Base-by-base conservation (phyloP, 805 yeast genomes). In the Metschnikowia drakensbergensis region DNA sequence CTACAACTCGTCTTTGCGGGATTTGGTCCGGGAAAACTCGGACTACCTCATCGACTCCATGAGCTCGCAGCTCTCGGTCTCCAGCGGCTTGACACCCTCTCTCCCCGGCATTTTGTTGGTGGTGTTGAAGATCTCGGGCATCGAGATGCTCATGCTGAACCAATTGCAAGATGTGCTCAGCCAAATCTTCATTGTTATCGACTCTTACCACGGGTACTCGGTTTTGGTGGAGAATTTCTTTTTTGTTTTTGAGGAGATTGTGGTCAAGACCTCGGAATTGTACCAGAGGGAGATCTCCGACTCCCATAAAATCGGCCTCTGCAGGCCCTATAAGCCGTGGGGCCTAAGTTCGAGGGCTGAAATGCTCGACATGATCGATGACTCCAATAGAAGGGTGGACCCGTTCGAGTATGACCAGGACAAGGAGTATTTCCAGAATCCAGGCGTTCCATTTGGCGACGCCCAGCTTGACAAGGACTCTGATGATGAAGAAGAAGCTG, bases 11-110 rank as follows among this genome's bases (percentile, higher is more conserved):
- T 80, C 88, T 0, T 64, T 91, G 2, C 69, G 69, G 31, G 64
- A 65, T 3, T 60, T 92, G 50, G 72, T 94, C 1, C 58, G 75
- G 33, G 81, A 80, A 26, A 92, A 90, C 61, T 75, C 82, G 48
- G 97, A 92, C 58, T 91, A 91, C 60, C 65, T 92, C 17, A 69
- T 90, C 11, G 97, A 94, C 61, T 69, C 89, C 0, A 69, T 90
- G n/a, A 84, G 96, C 3, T 65, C 82, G 28, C 79, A 77, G 52
- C 68, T 94, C 46, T 81, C 88, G 27, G 79, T 86, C 2, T 82
- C 90, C 4, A 74, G 83, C 47, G 62, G 66, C 26, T 76, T 92
- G 4, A 79, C 89, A 1, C 92, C 96, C 2, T 75, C 89, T 7
- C 77, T 89, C 3, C 76, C 87, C 1, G 81, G 83, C 0, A 82